A percentile compares a stretch with the other conserved stretches of the same genome.
phyloP scores from a whole-genome alignment of 2,329 filamentous ascomycete species.

The Fusarium siculi region DNA sequence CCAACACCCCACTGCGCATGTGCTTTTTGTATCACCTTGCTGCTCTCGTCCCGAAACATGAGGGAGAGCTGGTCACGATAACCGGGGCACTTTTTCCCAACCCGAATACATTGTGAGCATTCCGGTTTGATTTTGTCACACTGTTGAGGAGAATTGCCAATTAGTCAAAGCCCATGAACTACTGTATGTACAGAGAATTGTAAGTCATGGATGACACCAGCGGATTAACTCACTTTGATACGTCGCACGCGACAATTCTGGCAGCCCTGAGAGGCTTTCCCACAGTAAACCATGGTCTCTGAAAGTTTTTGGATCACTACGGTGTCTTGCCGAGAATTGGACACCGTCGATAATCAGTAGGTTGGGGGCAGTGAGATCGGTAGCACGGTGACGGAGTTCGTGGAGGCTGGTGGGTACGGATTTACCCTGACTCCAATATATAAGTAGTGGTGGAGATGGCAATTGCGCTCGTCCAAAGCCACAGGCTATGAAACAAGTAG shows the following conservation, averaged over 20 bases:
- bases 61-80: conserved; percentile 72
- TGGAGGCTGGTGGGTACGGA: conserved; percentile 5
- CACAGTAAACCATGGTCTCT: conserved; percentile 64
- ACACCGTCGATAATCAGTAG: conserved; percentile 18
- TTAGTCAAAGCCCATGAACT: conserved; percentile 13
- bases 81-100: conserved; percentile 69
- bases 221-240: conserved; percentile 59
- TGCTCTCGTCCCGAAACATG: conserved; percentile 74
- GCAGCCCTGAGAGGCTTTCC: conserved; percentile 66
- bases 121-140: conserved; percentile 70
- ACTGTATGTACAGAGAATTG: not conserved
- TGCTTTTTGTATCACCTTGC: conserved; percentile 68
- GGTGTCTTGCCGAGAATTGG: conserved; percentile 16
- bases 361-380: conserved; percentile 12
- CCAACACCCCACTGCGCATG: conserved; percentile 61
- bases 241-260: conserved; percentile 64
- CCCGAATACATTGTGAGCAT: conserved; percentile 71
- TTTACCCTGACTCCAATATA: conserved; percentile 5
- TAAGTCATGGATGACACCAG: not conserved
- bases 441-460: not conserved
- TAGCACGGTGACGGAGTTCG: conserved; percentile 4
- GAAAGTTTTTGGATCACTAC: not conserved
- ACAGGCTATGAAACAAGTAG: conserved; percentile 1
- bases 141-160: conserved; percentile 46
- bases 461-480: not conserved